Base-by-base conservation (phyloP, 1,284 basidiomycete species). In the Marasmius tenuissimus region DNA sequence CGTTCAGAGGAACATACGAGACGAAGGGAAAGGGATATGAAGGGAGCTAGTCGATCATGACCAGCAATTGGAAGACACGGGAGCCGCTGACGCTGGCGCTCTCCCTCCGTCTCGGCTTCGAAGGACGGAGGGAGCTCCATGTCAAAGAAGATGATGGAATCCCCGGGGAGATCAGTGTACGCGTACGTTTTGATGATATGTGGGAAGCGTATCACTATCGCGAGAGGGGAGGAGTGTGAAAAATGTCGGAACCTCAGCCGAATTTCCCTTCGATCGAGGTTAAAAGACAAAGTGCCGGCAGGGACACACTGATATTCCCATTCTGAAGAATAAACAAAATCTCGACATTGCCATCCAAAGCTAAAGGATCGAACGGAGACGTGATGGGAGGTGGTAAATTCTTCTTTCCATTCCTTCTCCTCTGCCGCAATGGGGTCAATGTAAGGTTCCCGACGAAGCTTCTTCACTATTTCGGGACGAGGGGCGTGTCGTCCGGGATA, bases 301-400 rank as follows among this genome's bases (percentile, higher is more conserved):
- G 39, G 34, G 48, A 22, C 11, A 37, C 60, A 61, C 3, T 62
- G 53, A 42, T 74, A 70, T 70, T 86, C 84, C 77, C 81, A 84
- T 71, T 88, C 86, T 54, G 83, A 71, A 9, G 86, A 88, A 64
- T 84, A 83, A 0, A 79, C 76, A 12, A 73, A 69, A 66, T 86
- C 84, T 37, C 81, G 76, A 63, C 83, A 86, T 61, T 79, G 74
- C 82, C 83, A 85, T 11, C 85, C 84, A 65, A 87, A 81, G 62
- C 81, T 80, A 33, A 89, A 67, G 2, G 73, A 69, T 4, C 61
- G 63, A 51, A 85, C 63, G 2, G 60, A 62, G 12, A 82, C 71
- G 14, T 58, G 45, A 18, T 69, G 65, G 2, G 65, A 59, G 22
- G 69, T 66, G 5, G 84, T 70, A 14, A 74, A 63, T 2, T 61